Percentiles rank a stretch among this genome's conserved stretches.
Evolutionary conservation across 169 alveolate genomes (phyloP).

Genomic region (Fabrea salina): DNA sequence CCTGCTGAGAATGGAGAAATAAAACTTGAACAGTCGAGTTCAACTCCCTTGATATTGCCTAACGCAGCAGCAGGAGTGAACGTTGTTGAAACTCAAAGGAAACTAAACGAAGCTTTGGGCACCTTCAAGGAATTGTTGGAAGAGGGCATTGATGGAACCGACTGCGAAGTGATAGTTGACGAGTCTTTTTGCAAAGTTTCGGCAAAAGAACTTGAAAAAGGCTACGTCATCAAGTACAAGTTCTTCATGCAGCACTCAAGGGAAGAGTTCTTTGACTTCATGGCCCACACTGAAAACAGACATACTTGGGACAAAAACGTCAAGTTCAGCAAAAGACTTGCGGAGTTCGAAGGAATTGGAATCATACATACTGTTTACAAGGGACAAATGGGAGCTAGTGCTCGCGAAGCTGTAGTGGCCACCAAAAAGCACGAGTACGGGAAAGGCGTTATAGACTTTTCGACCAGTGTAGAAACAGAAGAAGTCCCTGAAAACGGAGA

Average conservation of each 20-base stretch:
- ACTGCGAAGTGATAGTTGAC: slow-evolving; percentile 1
- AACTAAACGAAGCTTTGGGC: neutral
- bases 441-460: neutral
- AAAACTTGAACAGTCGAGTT: too few species aligned
- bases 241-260: neutral
- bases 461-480: neutral
- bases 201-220: neutral
- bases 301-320: neutral
- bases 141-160: slow-evolving; percentile 15
- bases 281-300: neutral
- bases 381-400: neutral
- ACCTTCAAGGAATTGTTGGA: neutral
- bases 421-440: neutral
- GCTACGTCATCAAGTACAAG: neutral
- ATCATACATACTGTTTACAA: neutral
- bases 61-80: too few species aligned
- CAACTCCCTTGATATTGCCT: too few species aligned
- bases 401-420: neutral
- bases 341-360: neutral
- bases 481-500: neutral
- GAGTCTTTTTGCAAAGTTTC: neutral
- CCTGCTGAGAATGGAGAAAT: too few species aligned
- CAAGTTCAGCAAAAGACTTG: neutral
- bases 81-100: neutral
- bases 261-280: neutral